Evolutionary conservation across 2,329 filamentous ascomycete genomes (phyloP).

Genomic region (Blastomyces silverae): DNA sequence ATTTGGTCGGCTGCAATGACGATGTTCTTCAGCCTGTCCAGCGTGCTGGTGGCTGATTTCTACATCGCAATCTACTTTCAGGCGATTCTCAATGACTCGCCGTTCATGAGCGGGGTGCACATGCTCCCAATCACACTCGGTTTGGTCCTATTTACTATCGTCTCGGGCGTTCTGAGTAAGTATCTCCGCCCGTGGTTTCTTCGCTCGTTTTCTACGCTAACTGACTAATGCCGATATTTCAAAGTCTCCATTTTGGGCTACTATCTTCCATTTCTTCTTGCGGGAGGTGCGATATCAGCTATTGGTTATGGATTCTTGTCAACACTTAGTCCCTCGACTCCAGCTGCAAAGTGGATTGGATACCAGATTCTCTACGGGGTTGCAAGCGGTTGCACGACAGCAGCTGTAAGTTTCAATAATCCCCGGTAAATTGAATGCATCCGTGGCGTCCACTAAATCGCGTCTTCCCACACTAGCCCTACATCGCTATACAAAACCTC

Average conservation of each 20-base stretch:
- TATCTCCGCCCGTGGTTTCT: background rate
- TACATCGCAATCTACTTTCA: slow-evolving; percentile 42
- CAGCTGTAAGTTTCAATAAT: slow-evolving; percentile 18
- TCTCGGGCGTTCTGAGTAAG: slow-evolving; percentile 21
- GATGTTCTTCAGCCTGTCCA: slow-evolving; percentile 26
- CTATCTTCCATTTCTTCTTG: slow-evolving; percentile 31
- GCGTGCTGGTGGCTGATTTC: slow-evolving; percentile 27
- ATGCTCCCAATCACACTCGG: slow-evolving; percentile 34
- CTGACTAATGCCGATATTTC: background rate
- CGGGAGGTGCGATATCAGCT: slow-evolving; percentile 26
- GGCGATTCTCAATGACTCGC: slow-evolving; percentile 32
- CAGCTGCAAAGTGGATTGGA: slow-evolving; percentile 27
- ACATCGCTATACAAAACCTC: slow-evolving; percentile 28
- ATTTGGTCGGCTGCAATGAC: slow-evolving; percentile 28
- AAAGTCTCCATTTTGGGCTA: slow-evolving; percentile 30
- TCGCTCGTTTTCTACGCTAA: background rate
- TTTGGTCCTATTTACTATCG: slow-evolving; percentile 20
- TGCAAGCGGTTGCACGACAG: slow-evolving; percentile 18
- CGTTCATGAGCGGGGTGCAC: slow-evolving; percentile 37
- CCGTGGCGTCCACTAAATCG: background rate
- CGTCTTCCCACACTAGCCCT: slow-evolving; percentile 20
- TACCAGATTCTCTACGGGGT: slow-evolving; percentile 29
- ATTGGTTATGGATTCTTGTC: slow-evolving; percentile 32
- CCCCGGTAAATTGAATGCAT: background rate
- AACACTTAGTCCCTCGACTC: slow-evolving; percentile 25